A percentile compares a stretch with the other conserved stretches of the same genome.
Evolutionary conservation across 2,329 filamentous ascomycete species (phyloP).

Genomic region (Aspergillus pseudonomiae): DNA sequence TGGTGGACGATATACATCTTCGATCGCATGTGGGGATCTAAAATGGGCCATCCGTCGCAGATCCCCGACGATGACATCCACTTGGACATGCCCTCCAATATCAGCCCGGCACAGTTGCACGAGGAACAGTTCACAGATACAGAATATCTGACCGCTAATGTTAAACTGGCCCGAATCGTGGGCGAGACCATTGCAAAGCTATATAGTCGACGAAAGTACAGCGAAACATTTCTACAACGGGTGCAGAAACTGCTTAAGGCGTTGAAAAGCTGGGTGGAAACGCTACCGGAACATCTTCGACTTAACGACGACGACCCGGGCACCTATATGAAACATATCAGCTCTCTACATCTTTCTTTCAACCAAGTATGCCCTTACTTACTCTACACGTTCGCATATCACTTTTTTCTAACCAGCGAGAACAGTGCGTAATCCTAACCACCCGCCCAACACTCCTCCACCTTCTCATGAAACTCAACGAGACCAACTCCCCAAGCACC

Average conservation of each 20-base stretch:
- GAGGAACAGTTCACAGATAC: slow-evolving; percentile 42
- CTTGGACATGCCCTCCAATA: slow-evolving; percentile 40
- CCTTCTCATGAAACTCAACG: slow-evolving; percentile 38
- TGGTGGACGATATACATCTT: slow-evolving; percentile 46
- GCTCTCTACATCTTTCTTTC: slow-evolving; percentile 43
- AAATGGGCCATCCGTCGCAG: slow-evolving; percentile 53
- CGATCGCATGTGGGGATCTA: slow-evolving; percentile 53
- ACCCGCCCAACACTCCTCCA: slow-evolving; percentile 45
- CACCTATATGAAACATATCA: slow-evolving; percentile 36
- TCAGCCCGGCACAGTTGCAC: slow-evolving; percentile 33
- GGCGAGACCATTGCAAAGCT: slow-evolving; percentile 39
- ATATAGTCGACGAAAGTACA: slow-evolving; percentile 41
- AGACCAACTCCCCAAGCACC: slow-evolving; percentile 17
- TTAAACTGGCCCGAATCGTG: slow-evolving; percentile 41
- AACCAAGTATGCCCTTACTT: slow-evolving; percentile 28
- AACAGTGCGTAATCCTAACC: slow-evolving; percentile 42
- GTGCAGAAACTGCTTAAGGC: slow-evolving; percentile 45
- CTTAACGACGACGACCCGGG: slow-evolving; percentile 36
- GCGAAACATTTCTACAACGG: slow-evolving; percentile 42
- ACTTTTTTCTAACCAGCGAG: not conserved
- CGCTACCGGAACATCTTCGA: slow-evolving; percentile 38
- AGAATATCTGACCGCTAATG: slow-evolving; percentile 41
- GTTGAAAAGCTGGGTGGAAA: slow-evolving; percentile 43
- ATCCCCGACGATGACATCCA: slow-evolving; percentile 54
- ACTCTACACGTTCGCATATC: not conserved